Evolutionary conservation across 148 eudicot species (phyloP).

Genomic region (Rhododendron henanense): DNA sequence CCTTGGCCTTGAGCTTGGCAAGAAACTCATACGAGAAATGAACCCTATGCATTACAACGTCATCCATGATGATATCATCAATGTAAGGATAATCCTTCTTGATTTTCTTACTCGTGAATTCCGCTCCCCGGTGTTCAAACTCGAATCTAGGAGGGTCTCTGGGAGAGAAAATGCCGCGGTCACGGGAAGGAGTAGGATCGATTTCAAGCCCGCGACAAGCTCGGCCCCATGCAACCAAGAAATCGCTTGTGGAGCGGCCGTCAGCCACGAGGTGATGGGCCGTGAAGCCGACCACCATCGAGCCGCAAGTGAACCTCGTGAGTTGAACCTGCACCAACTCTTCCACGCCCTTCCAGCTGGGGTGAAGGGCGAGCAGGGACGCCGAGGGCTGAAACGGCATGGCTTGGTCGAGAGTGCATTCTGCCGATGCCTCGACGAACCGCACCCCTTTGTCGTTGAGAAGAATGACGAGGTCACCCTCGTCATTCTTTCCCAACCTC

Average conservation of each 20-base stretch:
- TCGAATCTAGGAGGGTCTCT: conserved; percentile 29
- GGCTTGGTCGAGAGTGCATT: conserved; percentile 17
- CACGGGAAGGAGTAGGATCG: conserved; percentile 20
- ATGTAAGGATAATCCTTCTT: conserved; percentile 5
- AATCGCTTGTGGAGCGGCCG: conserved; percentile 37
- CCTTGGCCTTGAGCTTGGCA: conserved; percentile 33
- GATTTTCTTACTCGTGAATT: conserved; percentile 15
- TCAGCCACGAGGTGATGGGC: conserved; percentile 36
- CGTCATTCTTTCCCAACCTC: conserved; percentile 15
- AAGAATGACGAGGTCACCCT: conserved; percentile 19
- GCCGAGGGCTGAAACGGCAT: conserved; percentile 28
- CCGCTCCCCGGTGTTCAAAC: conserved; percentile 30
- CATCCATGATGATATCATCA: conserved; percentile 1
- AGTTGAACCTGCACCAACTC: conserved; percentile 39
- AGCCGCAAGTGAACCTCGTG: conserved; percentile 44
- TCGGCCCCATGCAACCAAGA: conserved; percentile 44
- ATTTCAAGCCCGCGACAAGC: conserved; percentile 30
- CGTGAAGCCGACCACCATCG: conserved; percentile 40
- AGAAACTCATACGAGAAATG: conserved; percentile 32
- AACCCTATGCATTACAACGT: conserved; percentile 27
- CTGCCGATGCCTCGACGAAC: conserved; percentile 35
- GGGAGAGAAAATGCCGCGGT: conserved; percentile 25
- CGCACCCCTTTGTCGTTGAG: conserved; percentile 34
- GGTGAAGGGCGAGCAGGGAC: conserved; percentile 26
- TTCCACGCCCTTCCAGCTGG: conserved; percentile 18